Base-by-base conservation (phyloP, 371 early-diverging fungal genomes). In the Saksenaea oblongispora region DNA sequence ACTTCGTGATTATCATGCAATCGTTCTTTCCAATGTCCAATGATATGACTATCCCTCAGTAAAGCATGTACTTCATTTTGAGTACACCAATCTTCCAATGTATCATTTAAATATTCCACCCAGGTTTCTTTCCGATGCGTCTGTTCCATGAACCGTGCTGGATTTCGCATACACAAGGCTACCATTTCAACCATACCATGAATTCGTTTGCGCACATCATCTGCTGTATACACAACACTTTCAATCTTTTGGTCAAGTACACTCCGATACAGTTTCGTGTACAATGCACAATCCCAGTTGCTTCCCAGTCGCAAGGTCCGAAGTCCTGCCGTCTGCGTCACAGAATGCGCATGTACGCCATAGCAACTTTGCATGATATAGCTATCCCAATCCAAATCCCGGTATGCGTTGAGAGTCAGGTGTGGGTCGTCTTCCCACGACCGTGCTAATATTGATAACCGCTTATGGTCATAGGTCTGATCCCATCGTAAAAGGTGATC, bases 51-150 rank as follows among this genome's bases (percentile, higher is more conserved):
- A 9, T 69, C 78, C 26, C 79, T 67, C 39, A 66, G 71, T 9
- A 79, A 51, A 1, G 76, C 58, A 18, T 74, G 66, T 0, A 74
- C 69, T 61, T 78, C 83, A 64, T 82, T 80, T 53, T 82, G 79
- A 37, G 47, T 64, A 51, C 70, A 68, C 75, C 75, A 74, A 47
- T 74, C 75, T 35, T 74, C 75, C 18, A 74, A 27, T 0, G 64
- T 66, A 28, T 71, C 71, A 17, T 74, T 69, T 22, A 74, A 10
- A 47, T 67, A 65, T 27, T 68, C 69, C 4, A 74, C 64, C 75
- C 75, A 74, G n/a, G 58, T 37, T 2, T 70, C 64, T 27, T 73
- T 73, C 64, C 65, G 61, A 1, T 44, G 54, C 14, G 68, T 62
- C 18, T 63, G 56, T 7, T 69, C 62, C 26, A 64, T 58, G 5